A percentile compares a stretch with the other conserved stretches of the same genome.
Conservation (phyloP, 2,329 filamentous ascomycete genomes). For the Immersiporthe knoxdaviesiana region DNA sequence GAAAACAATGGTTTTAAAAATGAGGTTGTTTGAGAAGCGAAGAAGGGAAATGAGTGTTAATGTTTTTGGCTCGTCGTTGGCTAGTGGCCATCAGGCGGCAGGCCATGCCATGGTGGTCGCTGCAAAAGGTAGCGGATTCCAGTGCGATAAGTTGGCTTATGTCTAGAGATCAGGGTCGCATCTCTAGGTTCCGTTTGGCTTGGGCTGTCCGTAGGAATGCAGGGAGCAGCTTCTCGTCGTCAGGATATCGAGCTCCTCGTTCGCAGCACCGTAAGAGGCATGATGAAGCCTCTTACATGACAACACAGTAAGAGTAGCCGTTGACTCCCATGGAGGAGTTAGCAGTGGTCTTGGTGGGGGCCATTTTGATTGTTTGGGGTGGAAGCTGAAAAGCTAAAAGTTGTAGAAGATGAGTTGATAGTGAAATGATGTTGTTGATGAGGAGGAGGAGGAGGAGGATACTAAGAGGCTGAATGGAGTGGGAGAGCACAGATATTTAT, state of each 20-base stretch:
- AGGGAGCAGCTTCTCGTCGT: neutral
- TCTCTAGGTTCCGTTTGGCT: neutral
- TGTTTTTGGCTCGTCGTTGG: neutral
- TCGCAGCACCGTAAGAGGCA: conserved; percentile 10
- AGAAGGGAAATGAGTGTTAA: neutral
- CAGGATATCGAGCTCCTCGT: neutral
- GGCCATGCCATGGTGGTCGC: neutral
- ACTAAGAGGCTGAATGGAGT: neutral
- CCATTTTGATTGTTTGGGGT: conserved; percentile 37
- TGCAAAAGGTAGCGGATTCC: neutral
- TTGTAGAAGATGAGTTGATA: neutral
- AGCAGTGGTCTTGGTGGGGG: conserved; percentile 35
- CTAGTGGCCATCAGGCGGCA: neutral
- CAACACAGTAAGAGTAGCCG: conserved; percentile 38
- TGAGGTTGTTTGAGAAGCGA: neutral
- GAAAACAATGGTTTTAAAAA: neutral
- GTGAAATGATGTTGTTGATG: neutral
- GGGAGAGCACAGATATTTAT: neutral
- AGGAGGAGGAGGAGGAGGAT: neutral
- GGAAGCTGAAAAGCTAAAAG: conserved; percentile 2
- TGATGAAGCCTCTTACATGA: conserved; percentile 37
- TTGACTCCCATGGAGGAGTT: conserved; percentile 36
- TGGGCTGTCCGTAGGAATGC: neutral
- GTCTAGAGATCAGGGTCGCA: neutral
- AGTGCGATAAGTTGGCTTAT: neutral